Base-by-base conservation (phyloP, 2,329 filamentous ascomycete genomes). In the Lachnellula suecica region DNA sequence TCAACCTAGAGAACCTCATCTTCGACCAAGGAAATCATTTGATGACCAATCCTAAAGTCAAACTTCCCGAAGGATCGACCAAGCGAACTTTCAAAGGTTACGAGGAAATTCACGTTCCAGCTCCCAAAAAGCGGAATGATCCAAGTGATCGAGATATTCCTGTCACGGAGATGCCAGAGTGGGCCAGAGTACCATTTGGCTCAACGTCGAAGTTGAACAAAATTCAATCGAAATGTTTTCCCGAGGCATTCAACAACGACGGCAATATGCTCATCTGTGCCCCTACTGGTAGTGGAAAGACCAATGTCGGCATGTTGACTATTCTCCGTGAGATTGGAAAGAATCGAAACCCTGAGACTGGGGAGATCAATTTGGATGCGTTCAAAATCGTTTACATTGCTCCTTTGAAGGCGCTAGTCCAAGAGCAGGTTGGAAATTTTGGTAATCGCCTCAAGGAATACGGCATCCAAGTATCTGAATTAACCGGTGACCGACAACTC, bases 351-450 rank as follows among this genome's bases (percentile, higher is more conserved):
- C 83, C 89, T 0, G 78, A 87, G 57, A 96, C 91, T 1, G 94
- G 94, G n/a, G 88, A 95, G 55, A 94, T 99, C 59, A 91, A 96
- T 70, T 77, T 99, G 8, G 94, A 99, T 66, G 85, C 92, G 40
- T 99, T 99, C 78, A 99, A 99, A 74, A 97, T 99, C 63, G 88
- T 99, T 38, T 99, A 96, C 69, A 97, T 99, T 66, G 94, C 94
- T 25, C 94, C 94, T 0, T 72, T 99, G 53, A 99, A 99, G 70
- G 94, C 94, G 43, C 74, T 99, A 59, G 94, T 99, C 3, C 92
- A 97, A 70, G 94, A 99, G 69, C 94, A 99, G 72, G 94, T 99
- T 48, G 94, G 94, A 49, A 99, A 97, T 71, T 95, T 99, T 70
- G 92, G 94, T 60, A 91, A 91, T 68, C 84, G 95, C 52, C 78